Evolutionary conservation across 495 filamentous ascomycete genomes (phyloP), one percentile per base, ranked within the genome.

Genomic region (Amorphotheca resinae): DNA sequence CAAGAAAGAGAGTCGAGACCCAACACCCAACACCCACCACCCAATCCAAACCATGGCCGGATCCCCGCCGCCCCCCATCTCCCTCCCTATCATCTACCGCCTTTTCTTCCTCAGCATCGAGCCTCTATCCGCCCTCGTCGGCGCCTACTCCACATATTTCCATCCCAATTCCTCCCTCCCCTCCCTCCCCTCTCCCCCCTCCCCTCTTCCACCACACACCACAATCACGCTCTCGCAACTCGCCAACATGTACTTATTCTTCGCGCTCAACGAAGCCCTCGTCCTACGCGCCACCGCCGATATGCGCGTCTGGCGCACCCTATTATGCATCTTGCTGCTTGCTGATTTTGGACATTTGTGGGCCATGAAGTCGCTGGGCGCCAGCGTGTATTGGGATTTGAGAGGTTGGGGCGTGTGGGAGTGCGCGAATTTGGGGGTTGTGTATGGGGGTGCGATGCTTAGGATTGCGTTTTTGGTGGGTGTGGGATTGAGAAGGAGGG

Each of bases 321-420:
- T 85, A 3, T 57, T 84, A 2, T 60, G 77, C 37, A 72, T 67
- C 33, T 49, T 84, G 36, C 62, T 84, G 28, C 51, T 84, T 3
- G 80, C 74, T 12, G 80, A 85, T 55, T 53, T 82, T 20, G 80
- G 80, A 1, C 80, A 85, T 56, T 61, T 84, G 22, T 77, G 73
- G 52, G 70, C 69, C 6, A 58, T 82, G 15, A 53, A 57, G 17
- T 46, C 52, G 5, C 52, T 74, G 25, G 80, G 79, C 2, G 33
- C 28, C 3, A 50, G 38, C 5, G 38, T 51, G n/a, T 57, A 57
- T 31, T 53, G 46, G 49, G 48, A 51, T 17, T 26, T 49, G 1
- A 33, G 34, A 39, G 39, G 40, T 3, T 85, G 80, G 80, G 80
- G 79, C 50, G 59, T 65, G 0, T 80, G 80, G 41, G 72, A 80